A percentile compares a stretch with the other conserved stretches of the same genome.
These are phyloP conservation scores for Loxodes magnus DNA, from an alignment of 73 alveolate genomes.

Conservation along the genomic window DNA sequence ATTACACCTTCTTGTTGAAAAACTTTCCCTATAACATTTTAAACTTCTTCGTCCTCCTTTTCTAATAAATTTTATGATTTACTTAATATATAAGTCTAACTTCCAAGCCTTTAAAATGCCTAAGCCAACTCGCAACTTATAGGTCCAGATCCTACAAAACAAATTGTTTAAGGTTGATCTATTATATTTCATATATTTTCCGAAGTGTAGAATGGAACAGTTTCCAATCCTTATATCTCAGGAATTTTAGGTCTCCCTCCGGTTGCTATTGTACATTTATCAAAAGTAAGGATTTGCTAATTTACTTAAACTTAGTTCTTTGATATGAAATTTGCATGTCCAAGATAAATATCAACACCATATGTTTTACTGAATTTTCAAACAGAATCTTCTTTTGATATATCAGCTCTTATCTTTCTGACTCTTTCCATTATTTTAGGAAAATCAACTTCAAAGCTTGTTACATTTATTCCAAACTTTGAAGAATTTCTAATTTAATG, in stretches of 20 bases:
- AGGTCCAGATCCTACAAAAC: slow-evolving; percentile 52
- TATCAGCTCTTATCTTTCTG: slow-evolving; percentile 40
- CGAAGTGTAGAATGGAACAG: slow-evolving; percentile 33
- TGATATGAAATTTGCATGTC: slow-evolving; percentile 8
- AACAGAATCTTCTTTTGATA: slow-evolving; percentile 38
- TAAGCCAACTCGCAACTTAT: slow-evolving; percentile 67
- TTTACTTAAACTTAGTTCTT: neutral
- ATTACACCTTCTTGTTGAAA: slow-evolving; percentile 28
- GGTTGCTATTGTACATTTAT: slow-evolving; percentile 32
- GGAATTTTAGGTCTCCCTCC: slow-evolving; percentile 41
- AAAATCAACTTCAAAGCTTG: slow-evolving; percentile 39
- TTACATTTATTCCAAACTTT: slow-evolving; percentile 24
- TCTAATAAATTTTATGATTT: slow-evolving; percentile 18
- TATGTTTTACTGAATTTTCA: slow-evolving; percentile 15
- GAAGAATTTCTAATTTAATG: slow-evolving; percentile 15
- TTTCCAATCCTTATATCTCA: slow-evolving; percentile 19
- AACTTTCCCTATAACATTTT: slow-evolving; percentile 9
- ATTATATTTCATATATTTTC: slow-evolving; percentile 57
- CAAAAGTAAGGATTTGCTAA: neutral
- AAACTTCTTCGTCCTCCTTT: slow-evolving; percentile 45
- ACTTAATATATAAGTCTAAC: slow-evolving; percentile 23
- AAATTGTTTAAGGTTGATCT: slow-evolving; percentile 21
- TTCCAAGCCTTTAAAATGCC: slow-evolving; percentile 45
- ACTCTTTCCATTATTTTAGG: slow-evolving; percentile 48
- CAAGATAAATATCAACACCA: slow-evolving; percentile 39